Evolutionary conservation across 108 stramenopile species (phyloP).

Genomic region (Stephanodiscus minutulus): DNA sequence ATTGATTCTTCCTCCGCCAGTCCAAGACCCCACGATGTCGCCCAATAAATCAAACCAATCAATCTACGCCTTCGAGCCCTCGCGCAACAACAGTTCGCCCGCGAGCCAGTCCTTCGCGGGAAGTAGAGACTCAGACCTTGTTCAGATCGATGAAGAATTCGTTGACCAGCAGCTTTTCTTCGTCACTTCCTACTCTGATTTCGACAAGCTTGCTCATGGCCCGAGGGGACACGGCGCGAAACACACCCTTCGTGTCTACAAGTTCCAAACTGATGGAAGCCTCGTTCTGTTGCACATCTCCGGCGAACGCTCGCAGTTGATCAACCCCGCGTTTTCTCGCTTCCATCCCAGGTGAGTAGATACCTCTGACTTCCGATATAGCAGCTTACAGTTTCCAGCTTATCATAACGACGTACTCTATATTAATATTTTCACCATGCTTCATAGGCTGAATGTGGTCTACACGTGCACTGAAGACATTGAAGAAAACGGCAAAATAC

Average conservation of each 20-base stretch:
- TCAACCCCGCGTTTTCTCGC: conserved; percentile 93
- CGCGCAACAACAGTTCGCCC: too few species aligned
- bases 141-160: conserved; percentile 14
- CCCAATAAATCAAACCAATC: too few species aligned
- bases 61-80: too few species aligned
- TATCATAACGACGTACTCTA: too few species aligned
- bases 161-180: conserved; percentile 64
- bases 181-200: conserved; percentile 72
- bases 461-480: conserved; percentile 96
- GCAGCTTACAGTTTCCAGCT: neutral
- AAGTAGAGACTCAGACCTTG: neutral
- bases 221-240: conserved; percentile 83
- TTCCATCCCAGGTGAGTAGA: conserved; percentile 74
- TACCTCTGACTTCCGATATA: neutral
- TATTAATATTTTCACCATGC: neutral
- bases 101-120: too few species aligned
- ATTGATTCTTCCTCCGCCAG: too few species aligned
- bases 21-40: too few species aligned
- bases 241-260: conserved; percentile 79
- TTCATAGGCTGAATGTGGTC: conserved; percentile 76
- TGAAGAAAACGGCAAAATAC: conserved; percentile 84
- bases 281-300: conserved; percentile 83
- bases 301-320: conserved; percentile 67
- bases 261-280: conserved; percentile 83
- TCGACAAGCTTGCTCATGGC: conserved; percentile 91